Evolutionary conservation across 192 early-diverging fungal species (phyloP).

Genomic region (Rhizoclosmatium globosum): DNA sequence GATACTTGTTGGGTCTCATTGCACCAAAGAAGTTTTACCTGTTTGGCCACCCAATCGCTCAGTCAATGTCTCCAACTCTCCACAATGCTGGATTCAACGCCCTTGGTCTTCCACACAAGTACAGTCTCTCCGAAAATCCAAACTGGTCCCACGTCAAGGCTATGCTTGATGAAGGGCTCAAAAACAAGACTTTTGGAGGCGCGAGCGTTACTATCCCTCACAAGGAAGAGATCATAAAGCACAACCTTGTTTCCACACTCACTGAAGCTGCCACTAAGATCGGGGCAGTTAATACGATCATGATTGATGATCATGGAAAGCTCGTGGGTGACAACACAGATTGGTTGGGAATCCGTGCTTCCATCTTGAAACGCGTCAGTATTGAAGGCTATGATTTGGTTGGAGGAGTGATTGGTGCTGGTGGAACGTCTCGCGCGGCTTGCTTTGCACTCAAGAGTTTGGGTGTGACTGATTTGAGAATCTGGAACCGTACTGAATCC

Average conservation of each 20-base stretch:
- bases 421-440: conserved; percentile 93
- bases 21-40: conserved; percentile 78
- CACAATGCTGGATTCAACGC: conserved; percentile 92
- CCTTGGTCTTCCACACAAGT: conserved; percentile 86
- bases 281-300: conserved; percentile 95
- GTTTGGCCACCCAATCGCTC: conserved; percentile 90
- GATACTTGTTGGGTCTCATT: conserved; percentile 73
- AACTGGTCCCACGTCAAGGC: conserved; percentile 65
- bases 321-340: conserved; percentile 96
- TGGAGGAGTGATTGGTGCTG: conserved; percentile 93
- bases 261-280: conserved; percentile 82
- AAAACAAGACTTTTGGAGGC: conserved; percentile 80
- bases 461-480: conserved; percentile 67
- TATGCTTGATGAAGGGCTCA: conserved; percentile 37
- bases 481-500: conserved; percentile 88
- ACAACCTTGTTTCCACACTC: conserved; percentile 70
- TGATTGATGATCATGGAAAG: conserved; percentile 28
- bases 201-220: conserved; percentile 96
- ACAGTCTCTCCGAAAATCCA: conserved; percentile 76
- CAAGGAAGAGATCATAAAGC: conserved; percentile 82
- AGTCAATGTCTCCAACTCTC: conserved; percentile 88
- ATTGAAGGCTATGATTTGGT: conserved; percentile 28
- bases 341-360: conserved; percentile 85
- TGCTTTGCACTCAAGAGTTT: conserved; percentile 76
- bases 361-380: conserved; percentile 48